Conservation (phyloP, 129 eudicot genomes). For the Saposhnikovia divaricata region DNA sequence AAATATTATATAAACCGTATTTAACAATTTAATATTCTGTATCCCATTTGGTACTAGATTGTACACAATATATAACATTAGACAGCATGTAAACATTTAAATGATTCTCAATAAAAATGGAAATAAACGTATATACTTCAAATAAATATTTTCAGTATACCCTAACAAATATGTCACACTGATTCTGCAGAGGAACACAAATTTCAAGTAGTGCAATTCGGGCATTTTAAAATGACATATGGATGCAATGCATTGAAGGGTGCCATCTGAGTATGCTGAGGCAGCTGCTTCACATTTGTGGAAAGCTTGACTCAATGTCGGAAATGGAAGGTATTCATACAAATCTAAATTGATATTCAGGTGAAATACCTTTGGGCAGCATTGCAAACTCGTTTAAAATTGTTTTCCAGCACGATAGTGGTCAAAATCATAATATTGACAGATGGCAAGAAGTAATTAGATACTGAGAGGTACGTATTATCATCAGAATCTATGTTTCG, state of each 20-base stretch:
- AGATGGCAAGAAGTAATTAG: conserved; percentile 20
- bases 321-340: conserved; percentile 60
- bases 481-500: neutral
- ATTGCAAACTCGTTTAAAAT: conserved; percentile 80
- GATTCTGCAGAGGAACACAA: too few species aligned
- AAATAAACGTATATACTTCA: too few species aligned
- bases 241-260: conserved; percentile 65
- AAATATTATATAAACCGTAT: too few species aligned
- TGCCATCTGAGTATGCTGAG: conserved; percentile 74
- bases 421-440: conserved; percentile 51
- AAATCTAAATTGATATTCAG: neutral
- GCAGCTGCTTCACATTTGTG: conserved; percentile 58
- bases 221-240: conserved; percentile 52
- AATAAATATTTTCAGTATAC: too few species aligned
- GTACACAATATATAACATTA: too few species aligned
- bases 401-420: conserved; percentile 56
- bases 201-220: conserved; percentile 23
- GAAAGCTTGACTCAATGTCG: conserved; percentile 66
- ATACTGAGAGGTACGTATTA: conserved; percentile 1
- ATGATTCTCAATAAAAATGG: too few species aligned
- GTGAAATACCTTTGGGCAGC: conserved; percentile 27
- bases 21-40: too few species aligned
- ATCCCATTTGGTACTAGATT: too few species aligned
- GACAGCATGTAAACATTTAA: too few species aligned
- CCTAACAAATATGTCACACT: too few species aligned